Base-by-base conservation (phyloP, 73 alveolate species). In the Paramecium tetraurelia region DNA sequence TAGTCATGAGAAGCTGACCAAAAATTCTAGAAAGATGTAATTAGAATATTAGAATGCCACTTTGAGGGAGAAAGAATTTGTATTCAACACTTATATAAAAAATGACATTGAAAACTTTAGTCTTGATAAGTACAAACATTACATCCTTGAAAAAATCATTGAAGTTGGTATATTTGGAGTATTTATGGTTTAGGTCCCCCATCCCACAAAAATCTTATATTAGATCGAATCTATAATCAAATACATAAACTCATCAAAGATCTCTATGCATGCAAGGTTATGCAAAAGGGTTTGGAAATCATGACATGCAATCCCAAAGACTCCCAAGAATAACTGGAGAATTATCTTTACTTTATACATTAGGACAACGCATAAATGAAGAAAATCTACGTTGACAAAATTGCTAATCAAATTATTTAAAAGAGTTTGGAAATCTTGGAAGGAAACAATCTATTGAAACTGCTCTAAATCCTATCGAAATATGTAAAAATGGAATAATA, bases 121-220 rank as follows among this genome's bases (percentile, higher is more conserved):
- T 41, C 41, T 89, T 50, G 94, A 89, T 89, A 89, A 89, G 21
- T 89, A 89, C 38, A 70, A 50, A 57, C 94, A 89, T 83, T 89
- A 44, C 29, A 33, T 89, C 14, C 80, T 89, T 12, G 87, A 70
- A 31, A 77, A 70, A 46, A 40, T 89, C 10, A 31, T 89, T 21
- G 94, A 89, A 40, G 29, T 27, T 22, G 94, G 94, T 89, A 70
- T 10, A 7, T 27, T 44, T 41, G 16, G 3, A 21, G 1, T 59
- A 68, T 68, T 18, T 12, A 80, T 22, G 18, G 31, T 68, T 7
- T 87, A 68, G 94, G 94, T 22, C 58, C 85, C 24, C 69, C 92
- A 16, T 41, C 68, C 6, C 90, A 70, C 8, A 89, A 48, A 29
- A 89, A 59, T 27, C 40, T 31, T 5, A 89, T 89, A n/a, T 38